phyloP scores from a whole-genome alignment of 768 basidiomycete genomes.

The Inosperma sp. region DNA sequence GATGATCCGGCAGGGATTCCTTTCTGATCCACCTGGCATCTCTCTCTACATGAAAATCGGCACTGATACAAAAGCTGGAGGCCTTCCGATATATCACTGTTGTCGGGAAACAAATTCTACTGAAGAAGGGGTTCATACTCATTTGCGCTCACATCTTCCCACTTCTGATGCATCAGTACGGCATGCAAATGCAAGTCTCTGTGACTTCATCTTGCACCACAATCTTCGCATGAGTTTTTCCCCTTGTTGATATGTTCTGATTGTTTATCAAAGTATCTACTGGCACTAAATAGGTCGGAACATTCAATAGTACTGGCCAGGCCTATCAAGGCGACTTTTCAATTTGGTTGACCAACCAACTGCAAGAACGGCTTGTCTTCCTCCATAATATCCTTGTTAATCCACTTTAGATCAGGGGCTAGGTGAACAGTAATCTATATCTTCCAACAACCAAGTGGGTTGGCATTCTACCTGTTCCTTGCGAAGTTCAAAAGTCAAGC shows the following conservation, averaged over 20 bases:
- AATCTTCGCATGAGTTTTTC: slow-evolving; percentile 26
- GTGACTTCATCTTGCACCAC: slow-evolving; percentile 22
- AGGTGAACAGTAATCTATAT: slow-evolving; percentile 21
- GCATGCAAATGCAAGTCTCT: slow-evolving; percentile 20
- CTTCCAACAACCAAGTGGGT: slow-evolving; percentile 15
- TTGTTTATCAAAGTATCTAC: not conserved
- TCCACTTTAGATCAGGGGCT: slow-evolving; percentile 8
- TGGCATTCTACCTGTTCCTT: slow-evolving; percentile 14
- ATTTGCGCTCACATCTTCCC: slow-evolving; percentile 20
- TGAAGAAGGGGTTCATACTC: slow-evolving; percentile 34
- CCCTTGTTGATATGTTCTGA: not conserved
- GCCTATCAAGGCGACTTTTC: slow-evolving; percentile 20
- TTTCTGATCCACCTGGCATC: slow-evolving; percentile 14
- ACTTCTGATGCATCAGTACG: slow-evolving; percentile 21
- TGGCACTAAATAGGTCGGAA: slow-evolving; percentile 15
- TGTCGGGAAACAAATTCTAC: slow-evolving; percentile 31
- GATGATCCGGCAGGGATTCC: not conserved
- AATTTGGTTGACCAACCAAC: slow-evolving; percentile 22
- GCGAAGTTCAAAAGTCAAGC: not conserved
- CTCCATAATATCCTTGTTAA: slow-evolving; percentile 10
- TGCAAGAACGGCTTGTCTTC: slow-evolving; percentile 14
- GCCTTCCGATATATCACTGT: slow-evolving; percentile 21
- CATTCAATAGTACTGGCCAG: slow-evolving; percentile 20
- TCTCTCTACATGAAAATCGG: slow-evolving; percentile 20
- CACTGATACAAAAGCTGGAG: slow-evolving; percentile 15